Evolutionary conservation across 2,329 filamentous ascomycete genomes (phyloP).

Genomic region (Lasiodiplodia sp.): DNA sequence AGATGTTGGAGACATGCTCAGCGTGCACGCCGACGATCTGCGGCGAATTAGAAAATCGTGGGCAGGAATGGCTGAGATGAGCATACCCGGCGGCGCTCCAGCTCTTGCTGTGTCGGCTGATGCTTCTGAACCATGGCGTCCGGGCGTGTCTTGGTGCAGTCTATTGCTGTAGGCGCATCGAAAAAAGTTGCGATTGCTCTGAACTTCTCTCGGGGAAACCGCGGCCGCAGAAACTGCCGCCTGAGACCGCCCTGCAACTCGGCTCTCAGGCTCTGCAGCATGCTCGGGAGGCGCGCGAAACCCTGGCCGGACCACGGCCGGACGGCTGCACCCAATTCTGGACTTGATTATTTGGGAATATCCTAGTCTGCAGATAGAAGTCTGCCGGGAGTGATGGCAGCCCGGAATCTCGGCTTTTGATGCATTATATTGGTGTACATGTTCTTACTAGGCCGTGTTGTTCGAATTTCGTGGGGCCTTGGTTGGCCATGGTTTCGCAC

Average conservation of each 20-base stretch:
- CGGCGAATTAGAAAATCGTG: constrained; percentile 25
- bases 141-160: constrained; percentile 28
- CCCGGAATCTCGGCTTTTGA: background rate
- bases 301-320: background rate
- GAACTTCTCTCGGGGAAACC: constrained; percentile 31
- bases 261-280: background rate
- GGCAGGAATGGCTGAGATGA: background rate
- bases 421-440: background rate
- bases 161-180: constrained; percentile 31
- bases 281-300: constrained; percentile 1
- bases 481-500: constrained; percentile 10
- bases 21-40: constrained; percentile 86
- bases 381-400: too few relatives aligned
- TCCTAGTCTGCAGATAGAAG: too few relatives aligned
- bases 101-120: constrained; percentile 56
- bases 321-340: background rate
- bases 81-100: constrained; percentile 67
- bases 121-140: constrained; percentile 50
- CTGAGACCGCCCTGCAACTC: constrained; percentile 8
- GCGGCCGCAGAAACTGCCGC: constrained; percentile 4
- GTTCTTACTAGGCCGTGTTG: background rate
- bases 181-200: constrained; percentile 31
- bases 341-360: too few relatives aligned
- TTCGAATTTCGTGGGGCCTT: background rate
- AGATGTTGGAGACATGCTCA: constrained; percentile 89